Evolutionary conservation across 2,329 filamentous ascomycete genomes (phyloP).

Genomic region (Sporothrix pseudoabietina): DNA sequence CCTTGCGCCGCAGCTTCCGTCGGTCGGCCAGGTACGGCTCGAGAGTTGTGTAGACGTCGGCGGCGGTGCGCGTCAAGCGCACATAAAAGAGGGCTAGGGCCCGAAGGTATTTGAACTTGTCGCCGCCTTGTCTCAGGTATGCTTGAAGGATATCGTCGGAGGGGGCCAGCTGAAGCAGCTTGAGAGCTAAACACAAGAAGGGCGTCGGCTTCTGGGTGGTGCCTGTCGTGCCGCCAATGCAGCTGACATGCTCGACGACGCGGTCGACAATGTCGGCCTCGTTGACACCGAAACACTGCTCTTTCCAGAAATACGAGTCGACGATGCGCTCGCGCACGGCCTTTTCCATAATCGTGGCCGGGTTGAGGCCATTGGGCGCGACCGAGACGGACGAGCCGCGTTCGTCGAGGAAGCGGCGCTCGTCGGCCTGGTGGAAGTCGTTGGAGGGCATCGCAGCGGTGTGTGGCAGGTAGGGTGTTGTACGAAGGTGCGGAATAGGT

Average conservation of each 20-base stretch:
- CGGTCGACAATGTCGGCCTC: constrained; percentile 81
- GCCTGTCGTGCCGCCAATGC: constrained; percentile 86
- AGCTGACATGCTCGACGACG: constrained; percentile 77
- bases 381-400: constrained; percentile 76
- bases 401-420: constrained; percentile 81
- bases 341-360: constrained; percentile 94
- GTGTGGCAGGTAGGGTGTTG: background rate
- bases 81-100: constrained; percentile 91
- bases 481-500: background rate
- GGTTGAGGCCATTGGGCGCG: constrained; percentile 85
- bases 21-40: constrained; percentile 83
- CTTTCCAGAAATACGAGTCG: constrained; percentile 97
- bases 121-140: constrained; percentile 76
- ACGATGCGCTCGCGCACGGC: constrained; percentile 93
- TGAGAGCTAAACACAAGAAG: constrained; percentile 93
- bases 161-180: constrained; percentile 85
- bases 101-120: constrained; percentile 82
- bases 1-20: constrained; percentile 78
- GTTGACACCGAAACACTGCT: constrained; percentile 96
- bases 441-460: background rate
- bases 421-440: constrained; percentile 71
- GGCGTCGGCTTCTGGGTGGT: constrained; percentile 82
- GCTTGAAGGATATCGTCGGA: constrained; percentile 75
- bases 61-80: constrained; percentile 79
- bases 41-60: constrained; percentile 75